A percentile compares a stretch with the other conserved stretches of the same genome.
phyloP scores from a whole-genome alignment of 805 yeast species.

The Candida dajiaensis region DNA sequence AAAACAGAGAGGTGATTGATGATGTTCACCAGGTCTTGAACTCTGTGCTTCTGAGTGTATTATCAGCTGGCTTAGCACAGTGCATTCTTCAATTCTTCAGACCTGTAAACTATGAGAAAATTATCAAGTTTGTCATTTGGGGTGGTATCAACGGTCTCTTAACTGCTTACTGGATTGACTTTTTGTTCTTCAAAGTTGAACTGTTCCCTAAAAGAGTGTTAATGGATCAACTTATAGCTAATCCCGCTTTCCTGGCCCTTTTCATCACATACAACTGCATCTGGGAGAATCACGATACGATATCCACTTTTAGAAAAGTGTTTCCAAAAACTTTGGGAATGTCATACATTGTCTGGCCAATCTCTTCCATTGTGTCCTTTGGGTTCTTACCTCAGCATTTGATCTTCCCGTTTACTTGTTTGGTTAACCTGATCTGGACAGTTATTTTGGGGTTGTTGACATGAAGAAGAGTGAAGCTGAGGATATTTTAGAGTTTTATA shows the following conservation, averaged over 20 bases:
- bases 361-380: constrained; percentile 46
- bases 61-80: constrained; percentile 21
- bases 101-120: constrained; percentile 13
- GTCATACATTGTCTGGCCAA: constrained; percentile 56
- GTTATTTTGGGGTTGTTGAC: constrained; percentile 37
- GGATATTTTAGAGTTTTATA: too few species aligned
- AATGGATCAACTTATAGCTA: constrained; percentile 50
- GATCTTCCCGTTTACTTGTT: constrained; percentile 54
- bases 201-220: constrained; percentile 34
- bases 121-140: constrained; percentile 49
- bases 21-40: constrained; percentile 20
- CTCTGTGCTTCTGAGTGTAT: constrained; percentile 18
- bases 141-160: constrained; percentile 54
- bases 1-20: constrained; percentile 20
- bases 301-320: constrained; percentile 28
- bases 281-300: constrained; percentile 46
- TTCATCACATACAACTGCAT: constrained; percentile 43
- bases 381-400: constrained; percentile 39
- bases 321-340: constrained; percentile 44
- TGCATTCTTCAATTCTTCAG: constrained; percentile 18
- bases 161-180: constrained; percentile 50
- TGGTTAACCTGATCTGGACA: constrained; percentile 52
- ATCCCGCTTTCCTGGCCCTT: constrained; percentile 46
- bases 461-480: too few species aligned
- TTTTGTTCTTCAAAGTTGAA: constrained; percentile 34